phyloP scores from a whole-genome alignment of 441 rosid species.

The Hura crepitans region DNA sequence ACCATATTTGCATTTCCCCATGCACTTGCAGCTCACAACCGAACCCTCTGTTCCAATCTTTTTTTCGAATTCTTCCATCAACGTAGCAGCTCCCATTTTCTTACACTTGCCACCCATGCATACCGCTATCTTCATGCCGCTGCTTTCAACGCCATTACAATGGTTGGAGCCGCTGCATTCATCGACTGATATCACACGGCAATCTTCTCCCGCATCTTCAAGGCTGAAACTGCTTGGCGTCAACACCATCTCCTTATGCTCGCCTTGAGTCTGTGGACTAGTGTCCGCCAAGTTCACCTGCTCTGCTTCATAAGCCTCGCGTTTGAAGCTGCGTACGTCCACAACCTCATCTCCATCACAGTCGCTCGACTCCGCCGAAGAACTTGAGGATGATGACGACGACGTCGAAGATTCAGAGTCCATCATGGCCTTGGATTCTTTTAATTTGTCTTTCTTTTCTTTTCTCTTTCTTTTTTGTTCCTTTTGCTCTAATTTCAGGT shows the following conservation, averaged over 20 bases:
- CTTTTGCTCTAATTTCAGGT: conserved; percentile 21
- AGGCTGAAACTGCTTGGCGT: conserved; percentile 1
- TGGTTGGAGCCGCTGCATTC: neutral
- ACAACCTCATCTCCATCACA: conserved; percentile 16
- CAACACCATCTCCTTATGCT: neutral
- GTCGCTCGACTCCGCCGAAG: conserved; percentile 27
- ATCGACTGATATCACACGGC: too few relatives aligned
- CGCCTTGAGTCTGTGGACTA: neutral
- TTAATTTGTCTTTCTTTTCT: conserved; percentile 19
- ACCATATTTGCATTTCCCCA: conserved; percentile 77
- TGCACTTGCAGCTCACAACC: conserved; percentile 65
- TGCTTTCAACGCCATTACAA: neutral
- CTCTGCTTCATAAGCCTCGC: neutral
- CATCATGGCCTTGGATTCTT: neutral
- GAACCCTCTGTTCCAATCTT: conserved; percentile 41
- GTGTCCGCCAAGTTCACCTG: neutral
- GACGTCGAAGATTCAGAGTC: conserved; percentile 3
- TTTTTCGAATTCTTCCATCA: conserved; percentile 56
- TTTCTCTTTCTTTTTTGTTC: conserved; percentile 22
- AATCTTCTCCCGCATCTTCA: conserved; percentile 8
- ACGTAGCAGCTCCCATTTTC: conserved; percentile 42
- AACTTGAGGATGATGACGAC: conserved; percentile 12
- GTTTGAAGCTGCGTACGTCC: conserved; percentile 2
- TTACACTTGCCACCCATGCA: conserved; percentile 35
- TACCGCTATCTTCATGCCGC: conserved; percentile 15